Evolutionary conservation across 768 basidiomycete genomes (phyloP), one percentile per base, ranked within the genome.

Genomic region (Auricularia auricula-judae): DNA sequence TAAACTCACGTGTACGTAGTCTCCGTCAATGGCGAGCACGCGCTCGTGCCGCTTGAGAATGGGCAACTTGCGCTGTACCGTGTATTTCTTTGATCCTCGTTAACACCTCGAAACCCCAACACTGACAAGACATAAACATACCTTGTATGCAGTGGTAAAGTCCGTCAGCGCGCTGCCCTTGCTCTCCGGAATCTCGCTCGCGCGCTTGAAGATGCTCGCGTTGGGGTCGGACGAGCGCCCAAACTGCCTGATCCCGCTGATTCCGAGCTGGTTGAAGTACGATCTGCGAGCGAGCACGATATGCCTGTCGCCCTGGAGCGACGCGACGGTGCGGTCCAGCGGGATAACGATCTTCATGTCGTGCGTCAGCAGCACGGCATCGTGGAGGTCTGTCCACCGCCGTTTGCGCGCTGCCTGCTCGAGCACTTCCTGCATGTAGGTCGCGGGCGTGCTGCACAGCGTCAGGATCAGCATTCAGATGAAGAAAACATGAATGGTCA

Each of bases 391-490:
- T 82, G 33, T 77, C 75, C 35, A 91, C 74, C 70, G 84, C 85
- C 87, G 82, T 71, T 84, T 84, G 43, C 83, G 80, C 72, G 90
- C 93, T 1, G 92, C 87, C 23, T 86, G 79, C 66, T 97, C 96
- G 29, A 97, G 82, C 1, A 92, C 91, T 74, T 98, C 96, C 69
- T 95, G 93, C 84, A 98, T 89, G 73, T 98, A 98, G 88, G 93
- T 97, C 8, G 91, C 93, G 14, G 91, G 86, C 8, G 93, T 86
- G 4, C 88, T 91, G 70, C 47, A 42, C 12, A 18, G 47, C 21
- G 18, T 16, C 21, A 18, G 10, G 3, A 44, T 29, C 29, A 44
- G 18, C 43, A 51, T 18, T 51, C 21, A 51, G 64, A 16, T 8
- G 33, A 35, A 66, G 61, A 21, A 36, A 42, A 53, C 47, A 2